Evolutionary conservation across 2,329 filamentous ascomycete genomes (phyloP), one percentile per base, ranked within the genome.

Genomic region (Beauveria bassiana): DNA sequence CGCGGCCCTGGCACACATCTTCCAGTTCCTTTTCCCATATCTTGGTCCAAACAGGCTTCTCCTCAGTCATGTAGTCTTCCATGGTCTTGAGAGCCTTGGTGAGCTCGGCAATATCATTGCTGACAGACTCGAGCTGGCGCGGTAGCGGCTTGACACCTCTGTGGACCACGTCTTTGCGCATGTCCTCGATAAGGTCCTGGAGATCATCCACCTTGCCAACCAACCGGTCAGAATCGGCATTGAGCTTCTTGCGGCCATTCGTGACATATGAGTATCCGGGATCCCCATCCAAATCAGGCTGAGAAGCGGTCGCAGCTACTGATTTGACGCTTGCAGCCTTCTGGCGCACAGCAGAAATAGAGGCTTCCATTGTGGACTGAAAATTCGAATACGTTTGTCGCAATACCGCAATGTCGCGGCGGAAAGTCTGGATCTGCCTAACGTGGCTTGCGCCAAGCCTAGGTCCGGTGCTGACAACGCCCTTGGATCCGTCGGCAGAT

Each of bases 11-110:
- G 76, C 95, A 98, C 3, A 99, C 93, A 58, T 93, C 88, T 74
- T 98, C 91, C 51, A 99, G 80, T 74, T 98, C 93, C 76, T 96
- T 93, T 82, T 98, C 93, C 95, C 95, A 99, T 66, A 98, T 96
- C 84, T 97, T 97, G 60, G 92, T 97, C 93, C 95, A 99, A 62
- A 97, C 81, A 0, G 95, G 95, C 74, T 96, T 96, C 81, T 99
- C 95, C 52, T 86, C 85, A 68, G 87, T 88, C 77, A 99, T 84
- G 78, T 90, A 96, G 18, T 96, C 93, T 71, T 96, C 90, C 83
- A 99, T 88, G 77, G 90, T 93, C 82, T 91, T 95, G 65, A 99
- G 85, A 70, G 97, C 93, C 70, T 91, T 88, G 54, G 87, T 89
- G 38, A 95, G 86, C 61, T 81, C 77, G 54, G 87, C 86, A 65